Conservation (phyloP, 305 asterid genomes). For the Solanum hybrid region DNA sequence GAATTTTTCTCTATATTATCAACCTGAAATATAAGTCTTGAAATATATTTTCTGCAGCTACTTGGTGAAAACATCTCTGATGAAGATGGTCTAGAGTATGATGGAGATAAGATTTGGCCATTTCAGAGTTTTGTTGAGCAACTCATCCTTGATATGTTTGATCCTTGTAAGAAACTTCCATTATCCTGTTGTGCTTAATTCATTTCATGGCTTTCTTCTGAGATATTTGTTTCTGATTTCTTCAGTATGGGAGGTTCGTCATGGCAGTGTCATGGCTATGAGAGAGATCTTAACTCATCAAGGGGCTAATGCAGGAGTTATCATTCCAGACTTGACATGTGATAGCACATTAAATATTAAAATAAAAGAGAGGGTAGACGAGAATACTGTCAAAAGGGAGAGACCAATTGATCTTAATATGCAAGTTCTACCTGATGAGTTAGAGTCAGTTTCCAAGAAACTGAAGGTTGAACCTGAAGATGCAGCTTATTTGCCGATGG, state of each 20-base stretch:
- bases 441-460: constrained; percentile 57
- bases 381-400: constrained; percentile 42
- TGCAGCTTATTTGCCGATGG: constrained; percentile 23
- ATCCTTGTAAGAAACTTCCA: constrained; percentile 52
- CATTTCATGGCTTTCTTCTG: constrained; percentile 5
- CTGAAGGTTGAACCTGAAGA: constrained; percentile 54
- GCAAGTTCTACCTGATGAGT: constrained; percentile 49
- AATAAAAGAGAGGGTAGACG: constrained; percentile 33
- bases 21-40: constrained; percentile 19
- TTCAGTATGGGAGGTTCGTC: constrained; percentile 98
- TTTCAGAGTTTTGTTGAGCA: constrained; percentile 86
- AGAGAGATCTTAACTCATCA: constrained; percentile 94
- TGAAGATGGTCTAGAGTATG: constrained; percentile 70
- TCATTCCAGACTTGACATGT: constrained; percentile 46
- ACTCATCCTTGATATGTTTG: constrained; percentile 91
- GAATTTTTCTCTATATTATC: not conserved
- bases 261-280: constrained; percentile 98
- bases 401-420: constrained; percentile 65
- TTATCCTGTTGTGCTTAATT: not conserved
- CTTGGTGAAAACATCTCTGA: constrained; percentile 60
- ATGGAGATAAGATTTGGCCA: constrained; percentile 88
- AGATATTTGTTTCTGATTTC: constrained; percentile 12
- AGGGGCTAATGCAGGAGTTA: constrained; percentile 86
- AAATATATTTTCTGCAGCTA: constrained; percentile 56
- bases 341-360: constrained; percentile 22